Evolutionary conservation across 169 alveolate species (phyloP).

Genomic region (Perkinsus marinus): DNA sequence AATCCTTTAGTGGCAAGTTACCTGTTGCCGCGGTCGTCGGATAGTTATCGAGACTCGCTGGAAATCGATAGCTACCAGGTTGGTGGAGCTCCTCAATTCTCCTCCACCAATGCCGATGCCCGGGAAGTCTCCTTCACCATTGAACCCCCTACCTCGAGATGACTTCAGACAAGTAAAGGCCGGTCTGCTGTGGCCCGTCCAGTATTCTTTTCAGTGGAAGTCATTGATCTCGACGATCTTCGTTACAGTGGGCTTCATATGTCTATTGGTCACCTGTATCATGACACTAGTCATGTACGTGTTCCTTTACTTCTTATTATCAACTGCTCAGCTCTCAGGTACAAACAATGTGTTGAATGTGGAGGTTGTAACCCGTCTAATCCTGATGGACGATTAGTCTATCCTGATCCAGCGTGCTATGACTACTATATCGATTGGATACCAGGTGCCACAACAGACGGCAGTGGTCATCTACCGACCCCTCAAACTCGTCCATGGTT

Average conservation of each 20-base stretch:
- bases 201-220: background rate
- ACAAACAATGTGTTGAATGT: background rate
- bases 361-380: background rate
- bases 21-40: background rate
- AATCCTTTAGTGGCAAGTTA: background rate
- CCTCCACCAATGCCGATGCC: background rate
- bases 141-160: background rate
- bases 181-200: background rate
- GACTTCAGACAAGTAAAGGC: background rate
- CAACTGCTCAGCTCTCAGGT: background rate
- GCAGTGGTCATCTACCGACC: background rate
- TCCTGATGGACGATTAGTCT: background rate
- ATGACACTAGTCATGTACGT: background rate
- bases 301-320: background rate
- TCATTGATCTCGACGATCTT: background rate
- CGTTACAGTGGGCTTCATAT: background rate
- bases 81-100: background rate
- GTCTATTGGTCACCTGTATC: background rate
- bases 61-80: background rate
- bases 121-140: background rate
- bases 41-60: background rate
- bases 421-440: background rate
- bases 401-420: background rate
- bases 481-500: background rate
- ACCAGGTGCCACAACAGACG: background rate